Percentiles rank a stretch among this genome's conserved stretches.
These are phyloP conservation scores for Prototheca wickerhamii DNA, from an alignment of 163 green algal genomes.

Conservation along the genomic window DNA sequence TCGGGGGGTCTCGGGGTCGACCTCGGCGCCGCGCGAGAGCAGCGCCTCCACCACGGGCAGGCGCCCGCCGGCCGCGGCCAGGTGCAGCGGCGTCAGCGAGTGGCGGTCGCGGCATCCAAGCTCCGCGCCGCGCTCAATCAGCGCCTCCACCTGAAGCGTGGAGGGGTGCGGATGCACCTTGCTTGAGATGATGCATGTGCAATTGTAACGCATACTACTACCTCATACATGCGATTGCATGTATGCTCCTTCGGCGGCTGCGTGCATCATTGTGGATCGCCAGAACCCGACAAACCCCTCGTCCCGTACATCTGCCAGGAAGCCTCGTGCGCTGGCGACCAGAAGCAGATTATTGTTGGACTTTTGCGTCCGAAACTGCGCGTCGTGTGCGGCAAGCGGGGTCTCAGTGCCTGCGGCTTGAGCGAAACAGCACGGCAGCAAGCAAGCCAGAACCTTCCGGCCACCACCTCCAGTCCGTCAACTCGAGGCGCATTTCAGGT, in stretches of 20 bases:
- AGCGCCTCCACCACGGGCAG: slow-evolving; percentile 32
- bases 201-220: too few relatives aligned
- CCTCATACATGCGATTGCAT: too few relatives aligned
- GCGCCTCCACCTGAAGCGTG: slow-evolving; percentile 29
- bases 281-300: background rate
- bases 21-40: slow-evolving; percentile 32
- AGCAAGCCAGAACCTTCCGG: background rate
- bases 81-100: slow-evolving; percentile 31
- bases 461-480: background rate
- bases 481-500: background rate
- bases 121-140: slow-evolving; percentile 36
- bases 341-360: slow-evolving; percentile 38
- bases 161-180: background rate
- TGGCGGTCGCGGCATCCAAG: slow-evolving; percentile 32
- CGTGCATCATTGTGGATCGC: background rate
- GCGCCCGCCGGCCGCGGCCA: slow-evolving; percentile 33
- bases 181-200: too few relatives aligned
- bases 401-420: background rate
- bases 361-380: slow-evolving; percentile 30
- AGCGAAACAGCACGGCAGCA: background rate
- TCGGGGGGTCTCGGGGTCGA: slow-evolving; percentile 44
- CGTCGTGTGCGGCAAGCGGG: background rate
- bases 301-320: slow-evolving; percentile 33
- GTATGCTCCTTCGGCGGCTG: too few relatives aligned
- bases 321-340: slow-evolving; percentile 37